Evolutionary conservation across 83 land plant species (phyloP), one percentile per base, ranked within the genome.

Genomic region (Picea engelmannii): DNA sequence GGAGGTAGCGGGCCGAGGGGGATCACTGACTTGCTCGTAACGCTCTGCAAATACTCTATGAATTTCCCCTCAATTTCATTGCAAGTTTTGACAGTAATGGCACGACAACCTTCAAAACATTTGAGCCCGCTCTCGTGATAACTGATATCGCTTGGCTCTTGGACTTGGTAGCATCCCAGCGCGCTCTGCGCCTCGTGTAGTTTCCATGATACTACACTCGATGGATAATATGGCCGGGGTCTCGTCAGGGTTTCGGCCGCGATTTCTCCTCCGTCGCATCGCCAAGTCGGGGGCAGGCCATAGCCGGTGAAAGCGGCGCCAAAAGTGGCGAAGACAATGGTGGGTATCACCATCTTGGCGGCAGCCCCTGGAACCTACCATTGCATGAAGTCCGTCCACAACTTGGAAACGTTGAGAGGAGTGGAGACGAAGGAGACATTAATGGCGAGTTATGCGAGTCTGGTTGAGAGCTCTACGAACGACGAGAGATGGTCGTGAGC

Each of bases 301-400:
- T 71, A 86, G 81, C 88, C 5, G 9, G 52, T 7, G 10, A 75
- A 21, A 5, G 81, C 55, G 0, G 87, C 88, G 6, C 68, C 58
- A 91, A 35, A 35, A 35, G 38, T 35, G 38, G 38, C 38, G 38
- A 35, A 35, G 38, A 35, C 1, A 35, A 35, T 67, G 55, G 90
- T 84, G 3, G 93, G 90, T 18, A 87, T 88, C 12, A 38, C 38
- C 4, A 47, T 61, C 0, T 71, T 61, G 0, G 62, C 47, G 2
- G 23, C 69, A 3, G 69, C 69, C 1, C 10, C 31, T 0, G 93
- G 87, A 6, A 84, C 88, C 90, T 89, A 91, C 8, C 83, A 80
- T 68, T 83, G 85, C 63, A 83, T 4, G 61, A 85, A 86, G 74
- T 35, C 38, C 38, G 38, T 35, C 38, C 3, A 35, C 38, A 35